A percentile compares a stretch with the other conserved stretches of the same genome.
These are phyloP conservation scores for Eremochloa ophiuroides DNA, from an alignment of 176 grass and related monocot species.

Conservation along the genomic window DNA sequence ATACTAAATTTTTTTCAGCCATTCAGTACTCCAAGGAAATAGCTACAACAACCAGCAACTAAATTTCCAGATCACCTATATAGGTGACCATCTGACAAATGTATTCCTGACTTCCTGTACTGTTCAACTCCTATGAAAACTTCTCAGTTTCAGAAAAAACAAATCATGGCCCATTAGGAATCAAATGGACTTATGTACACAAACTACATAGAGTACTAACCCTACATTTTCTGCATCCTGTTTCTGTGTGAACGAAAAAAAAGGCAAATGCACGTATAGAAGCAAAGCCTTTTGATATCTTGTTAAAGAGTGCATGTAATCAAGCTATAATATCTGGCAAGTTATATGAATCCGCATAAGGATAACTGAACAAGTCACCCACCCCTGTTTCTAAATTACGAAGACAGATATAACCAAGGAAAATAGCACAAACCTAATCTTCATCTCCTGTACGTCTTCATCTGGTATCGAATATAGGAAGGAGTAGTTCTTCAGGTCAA, in stretches of 20 bases:
- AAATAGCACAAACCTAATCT: constrained; percentile 63
- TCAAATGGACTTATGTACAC: constrained; percentile 24
- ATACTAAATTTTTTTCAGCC: not conserved
- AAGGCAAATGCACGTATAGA: constrained; percentile 28
- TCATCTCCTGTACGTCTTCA: constrained; percentile 88
- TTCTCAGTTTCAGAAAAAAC: constrained; percentile 14
- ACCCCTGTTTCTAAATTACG: not conserved
- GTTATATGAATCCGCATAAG: constrained; percentile 13
- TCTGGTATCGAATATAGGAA: constrained; percentile 86
- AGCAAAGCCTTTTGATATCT: constrained; percentile 89
- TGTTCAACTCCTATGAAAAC: no score
- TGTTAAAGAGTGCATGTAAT: constrained; percentile 35
- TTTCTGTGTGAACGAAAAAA: constrained; percentile 75
- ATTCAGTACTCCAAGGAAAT: no score
- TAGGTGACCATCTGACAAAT: no score
- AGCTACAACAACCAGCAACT: no score
- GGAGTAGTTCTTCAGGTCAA: constrained; percentile 94
- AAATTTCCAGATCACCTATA: no score
- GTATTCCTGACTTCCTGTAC: no score
- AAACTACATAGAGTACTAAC: constrained; percentile 18
- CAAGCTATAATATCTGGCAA: not conserved
- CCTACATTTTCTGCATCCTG: constrained; percentile 90
- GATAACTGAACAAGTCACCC: not conserved
- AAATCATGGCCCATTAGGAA: constrained; percentile 5
- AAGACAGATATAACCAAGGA: not conserved